These are phyloP conservation scores for Cocos nucifera DNA, from an alignment of 176 grass and related monocot genomes.

Conservation along the genomic window DNA sequence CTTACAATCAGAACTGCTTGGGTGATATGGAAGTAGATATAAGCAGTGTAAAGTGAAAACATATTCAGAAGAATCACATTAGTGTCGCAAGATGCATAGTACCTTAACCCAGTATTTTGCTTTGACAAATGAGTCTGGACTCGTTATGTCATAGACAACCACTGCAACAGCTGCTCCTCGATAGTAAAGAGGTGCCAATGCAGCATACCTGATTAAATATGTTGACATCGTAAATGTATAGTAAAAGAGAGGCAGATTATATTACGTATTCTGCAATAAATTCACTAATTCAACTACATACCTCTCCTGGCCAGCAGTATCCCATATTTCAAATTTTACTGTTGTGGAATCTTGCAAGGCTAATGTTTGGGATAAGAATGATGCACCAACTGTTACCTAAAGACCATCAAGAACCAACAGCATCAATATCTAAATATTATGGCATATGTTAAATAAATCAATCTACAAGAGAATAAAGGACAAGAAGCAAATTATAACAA, in stretches of 20 bases:
- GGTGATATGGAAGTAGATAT: too few relatives aligned
- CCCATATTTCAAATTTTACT: conserved; percentile 99
- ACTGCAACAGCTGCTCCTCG: conserved; percentile 85
- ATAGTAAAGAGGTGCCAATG: conserved; percentile 93
- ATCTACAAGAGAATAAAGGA: too few relatives aligned
- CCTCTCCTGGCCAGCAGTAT: conserved; percentile 97
- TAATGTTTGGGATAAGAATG: conserved; percentile 94
- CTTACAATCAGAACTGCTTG: too few relatives aligned
- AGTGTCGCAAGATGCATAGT: background rate
- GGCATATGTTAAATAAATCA: too few relatives aligned
- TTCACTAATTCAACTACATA: conserved; percentile 13
- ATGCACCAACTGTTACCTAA: conserved; percentile 88
- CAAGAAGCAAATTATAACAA: conserved; percentile 11
- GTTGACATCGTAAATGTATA: background rate
- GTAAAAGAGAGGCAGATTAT: too few relatives aligned
- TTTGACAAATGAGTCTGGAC: conserved; percentile 89
- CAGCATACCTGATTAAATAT: conserved; percentile 66
- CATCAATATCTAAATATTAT: conserved; percentile 9
- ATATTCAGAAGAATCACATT: too few relatives aligned
- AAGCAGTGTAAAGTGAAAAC: too few relatives aligned
- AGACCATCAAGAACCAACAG: conserved; percentile 23
- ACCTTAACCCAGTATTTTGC: conserved; percentile 99
- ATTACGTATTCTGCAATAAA: too few relatives aligned
- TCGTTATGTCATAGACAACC: conserved; percentile 96
- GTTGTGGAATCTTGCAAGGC: conserved; percentile 77